phyloP scores from a whole-genome alignment of 495 filamentous ascomycete genomes.

The Xylaria grammica region DNA sequence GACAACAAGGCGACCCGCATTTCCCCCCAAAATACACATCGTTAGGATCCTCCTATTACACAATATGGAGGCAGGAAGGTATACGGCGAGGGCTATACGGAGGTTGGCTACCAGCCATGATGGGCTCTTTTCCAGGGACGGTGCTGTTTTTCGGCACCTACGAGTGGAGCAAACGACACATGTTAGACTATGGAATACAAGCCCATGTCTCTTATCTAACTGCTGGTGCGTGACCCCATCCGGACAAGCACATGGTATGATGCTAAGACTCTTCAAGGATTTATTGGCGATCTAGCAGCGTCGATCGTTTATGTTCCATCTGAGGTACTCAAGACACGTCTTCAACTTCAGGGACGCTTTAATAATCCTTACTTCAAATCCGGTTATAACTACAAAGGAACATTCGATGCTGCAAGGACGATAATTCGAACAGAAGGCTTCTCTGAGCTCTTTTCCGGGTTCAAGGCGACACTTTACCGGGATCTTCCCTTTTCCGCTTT shows the following conservation, averaged over 20 bases:
- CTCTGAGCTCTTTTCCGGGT: constrained; percentile 88
- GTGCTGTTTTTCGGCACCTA: constrained; percentile 96
- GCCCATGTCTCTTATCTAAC: constrained; percentile 82
- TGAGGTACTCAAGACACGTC: constrained; percentile 92
- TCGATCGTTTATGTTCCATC: constrained; percentile 93
- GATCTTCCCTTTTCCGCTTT: constrained; percentile 95
- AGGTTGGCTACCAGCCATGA: constrained; percentile 84
- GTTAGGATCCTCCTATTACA: constrained; percentile 85
- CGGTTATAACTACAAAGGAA: constrained; percentile 91
- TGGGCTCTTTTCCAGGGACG: constrained; percentile 93
- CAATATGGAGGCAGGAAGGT: constrained; percentile 92
- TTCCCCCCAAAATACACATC: constrained; percentile 90
- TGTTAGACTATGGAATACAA: constrained; percentile 82
- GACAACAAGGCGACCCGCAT: constrained; percentile 94
- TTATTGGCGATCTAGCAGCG: constrained; percentile 89
- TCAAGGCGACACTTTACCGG: constrained; percentile 90
- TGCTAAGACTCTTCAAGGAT: constrained; percentile 60
- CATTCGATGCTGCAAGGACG: constrained; percentile 77
- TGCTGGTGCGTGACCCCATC: constrained; percentile 60
- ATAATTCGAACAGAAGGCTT: constrained; percentile 84
- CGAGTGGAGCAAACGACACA: constrained; percentile 88
- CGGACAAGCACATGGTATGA: not conserved
- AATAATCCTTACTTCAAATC: constrained; percentile 93
- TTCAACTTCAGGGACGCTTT: constrained; percentile 91
- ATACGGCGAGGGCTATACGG: constrained; percentile 88